Conservation (phyloP, 495 filamentous ascomycete genomes). For the Penicillium cosmopolitanum region DNA sequence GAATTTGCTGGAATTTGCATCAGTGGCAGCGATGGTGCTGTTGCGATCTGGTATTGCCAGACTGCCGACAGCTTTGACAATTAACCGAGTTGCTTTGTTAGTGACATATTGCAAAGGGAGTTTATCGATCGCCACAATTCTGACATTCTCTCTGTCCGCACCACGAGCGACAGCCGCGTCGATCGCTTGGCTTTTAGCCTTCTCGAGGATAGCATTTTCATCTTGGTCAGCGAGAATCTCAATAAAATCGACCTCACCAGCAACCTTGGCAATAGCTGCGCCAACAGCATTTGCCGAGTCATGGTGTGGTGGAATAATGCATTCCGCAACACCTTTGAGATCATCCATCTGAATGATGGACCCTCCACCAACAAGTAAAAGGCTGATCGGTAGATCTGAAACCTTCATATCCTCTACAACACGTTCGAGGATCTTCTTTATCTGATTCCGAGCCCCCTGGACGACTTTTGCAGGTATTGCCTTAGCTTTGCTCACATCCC, state of each 20-base stretch:
- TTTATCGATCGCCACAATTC: slow-evolving; percentile 39
- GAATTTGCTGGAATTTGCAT: not conserved
- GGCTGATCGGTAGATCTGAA: slow-evolving; percentile 21
- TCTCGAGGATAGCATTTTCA: slow-evolving; percentile 35
- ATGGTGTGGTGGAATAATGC: slow-evolving; percentile 33
- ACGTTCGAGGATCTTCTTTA: slow-evolving; percentile 25
- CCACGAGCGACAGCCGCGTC: slow-evolving; percentile 44
- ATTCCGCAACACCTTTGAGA: slow-evolving; percentile 23
- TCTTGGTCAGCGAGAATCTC: slow-evolving; percentile 40
- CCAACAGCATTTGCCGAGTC: slow-evolving; percentile 60
- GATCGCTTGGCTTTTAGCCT: slow-evolving; percentile 43
- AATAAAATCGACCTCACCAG: slow-evolving; percentile 51
- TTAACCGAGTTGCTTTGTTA: slow-evolving; percentile 34
- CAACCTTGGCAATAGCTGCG: slow-evolving; percentile 55
- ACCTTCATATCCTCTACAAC: slow-evolving; percentile 31
- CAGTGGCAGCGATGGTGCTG: no score
- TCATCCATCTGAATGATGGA: slow-evolving; percentile 27
- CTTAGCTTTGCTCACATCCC: slow-evolving; percentile 17
- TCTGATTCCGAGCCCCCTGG: slow-evolving; percentile 16
- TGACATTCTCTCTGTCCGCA: slow-evolving; percentile 27
- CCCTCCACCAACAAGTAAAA: slow-evolving; percentile 31
- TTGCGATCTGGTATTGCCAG: slow-evolving; percentile 18
- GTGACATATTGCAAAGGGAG: slow-evolving; percentile 43
- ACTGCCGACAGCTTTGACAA: slow-evolving; percentile 38
- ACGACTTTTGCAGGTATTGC: slow-evolving; percentile 11